A percentile compares a stretch with the other conserved stretches of the same genome.
Evolutionary conservation across 2,329 filamentous ascomycete species (phyloP).

Genomic region (Penicillium hesseltinei): DNA sequence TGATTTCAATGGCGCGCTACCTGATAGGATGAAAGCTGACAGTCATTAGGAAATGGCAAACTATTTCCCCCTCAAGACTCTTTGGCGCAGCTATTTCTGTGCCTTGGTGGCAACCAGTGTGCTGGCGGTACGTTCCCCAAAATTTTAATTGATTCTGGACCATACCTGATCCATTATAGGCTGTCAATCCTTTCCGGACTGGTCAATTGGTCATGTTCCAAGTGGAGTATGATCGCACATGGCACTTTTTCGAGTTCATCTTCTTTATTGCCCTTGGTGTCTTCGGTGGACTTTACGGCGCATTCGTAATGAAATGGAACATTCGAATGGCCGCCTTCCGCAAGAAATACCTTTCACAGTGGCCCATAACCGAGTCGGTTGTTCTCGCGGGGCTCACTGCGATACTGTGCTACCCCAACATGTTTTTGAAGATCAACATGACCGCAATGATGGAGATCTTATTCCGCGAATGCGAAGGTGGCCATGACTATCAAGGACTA

Average conservation of each 20-base stretch:
- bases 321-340: slow-evolving; percentile 85
- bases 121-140: slow-evolving; percentile 58
- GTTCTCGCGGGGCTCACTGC: slow-evolving; percentile 80
- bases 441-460: slow-evolving; percentile 99
- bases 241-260: slow-evolving; percentile 95
- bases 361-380: slow-evolving; percentile 83
- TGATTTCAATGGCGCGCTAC: slow-evolving; percentile 21
- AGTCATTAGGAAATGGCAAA: slow-evolving; percentile 76
- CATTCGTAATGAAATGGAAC: slow-evolving; percentile 98
- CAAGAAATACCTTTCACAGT: slow-evolving; percentile 83
- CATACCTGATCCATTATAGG: slow-evolving; percentile 41
- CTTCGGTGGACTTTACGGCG: slow-evolving; percentile 92
- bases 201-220: slow-evolving; percentile 99
- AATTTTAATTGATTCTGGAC: not conserved
- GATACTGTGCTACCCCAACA: slow-evolving; percentile 94
- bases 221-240: slow-evolving; percentile 89
- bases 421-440: slow-evolving; percentile 95
- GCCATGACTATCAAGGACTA: slow-evolving; percentile 82
- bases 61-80: slow-evolving; percentile 92
- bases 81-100: slow-evolving; percentile 98
- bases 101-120: slow-evolving; percentile 92
- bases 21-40: slow-evolving; percentile 16
- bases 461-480: slow-evolving; percentile 88
- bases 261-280: slow-evolving; percentile 91
- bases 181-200: slow-evolving; percentile 96